phyloP scores from a whole-genome alignment of 208 protist genomes.

The Histomonas meleagridis region DNA sequence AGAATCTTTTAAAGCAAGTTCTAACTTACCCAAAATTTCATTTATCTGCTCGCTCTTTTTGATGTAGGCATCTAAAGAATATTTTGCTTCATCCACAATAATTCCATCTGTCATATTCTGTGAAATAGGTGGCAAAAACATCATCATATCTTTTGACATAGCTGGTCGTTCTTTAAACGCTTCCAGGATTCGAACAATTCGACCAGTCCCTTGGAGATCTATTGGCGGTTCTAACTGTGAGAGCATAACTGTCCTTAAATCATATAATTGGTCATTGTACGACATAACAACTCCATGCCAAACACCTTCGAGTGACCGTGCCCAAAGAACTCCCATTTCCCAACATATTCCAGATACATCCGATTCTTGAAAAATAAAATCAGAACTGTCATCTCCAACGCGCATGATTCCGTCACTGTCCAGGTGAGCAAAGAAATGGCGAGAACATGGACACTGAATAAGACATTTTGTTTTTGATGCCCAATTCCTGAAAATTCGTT shows the following conservation, averaged over 20 bases:
- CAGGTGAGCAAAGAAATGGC: neutral
- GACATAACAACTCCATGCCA: neutral
- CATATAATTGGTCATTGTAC: neutral
- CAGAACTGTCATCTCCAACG: neutral
- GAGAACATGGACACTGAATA: neutral
- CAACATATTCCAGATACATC: neutral
- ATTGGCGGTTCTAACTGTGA: neutral
- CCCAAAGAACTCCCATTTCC: conserved; percentile 23
- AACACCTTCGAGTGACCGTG: neutral
- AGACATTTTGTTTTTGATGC: neutral
- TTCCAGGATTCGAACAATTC: neutral
- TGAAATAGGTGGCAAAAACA: conserved; percentile 9
- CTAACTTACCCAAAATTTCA: neutral
- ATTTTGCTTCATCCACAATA: neutral
- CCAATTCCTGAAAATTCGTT: neutral
- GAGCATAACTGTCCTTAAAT: neutral
- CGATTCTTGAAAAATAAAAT: neutral
- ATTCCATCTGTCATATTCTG: neutral
- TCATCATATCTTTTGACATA: conserved; percentile 13
- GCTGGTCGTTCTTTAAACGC: neutral
- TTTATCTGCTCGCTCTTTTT: neutral
- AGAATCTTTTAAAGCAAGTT: no score
- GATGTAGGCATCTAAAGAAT: neutral
- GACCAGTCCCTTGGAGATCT: neutral
- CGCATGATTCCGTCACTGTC: neutral